phyloP scores from a whole-genome alignment of 2,329 filamentous ascomycete species.

The Exserohilum rostratum region DNA sequence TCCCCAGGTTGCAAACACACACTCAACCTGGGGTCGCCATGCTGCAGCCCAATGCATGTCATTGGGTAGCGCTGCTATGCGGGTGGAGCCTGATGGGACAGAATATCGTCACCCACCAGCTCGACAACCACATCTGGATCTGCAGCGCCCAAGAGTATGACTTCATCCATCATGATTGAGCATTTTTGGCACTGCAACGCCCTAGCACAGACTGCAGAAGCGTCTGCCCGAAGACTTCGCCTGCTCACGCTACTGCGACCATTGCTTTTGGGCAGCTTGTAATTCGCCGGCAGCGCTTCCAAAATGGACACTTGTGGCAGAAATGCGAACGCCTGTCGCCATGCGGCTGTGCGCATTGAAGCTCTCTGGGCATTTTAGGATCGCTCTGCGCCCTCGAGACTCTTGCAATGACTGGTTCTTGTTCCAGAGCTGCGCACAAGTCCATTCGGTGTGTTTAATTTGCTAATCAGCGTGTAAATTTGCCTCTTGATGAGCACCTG shows the following conservation, averaged over 20 bases:
- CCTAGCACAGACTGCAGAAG: neutral
- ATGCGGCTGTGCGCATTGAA: neutral
- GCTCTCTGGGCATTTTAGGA: neutral
- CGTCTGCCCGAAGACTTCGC: neutral
- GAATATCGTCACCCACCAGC: slow-evolving; percentile 12
- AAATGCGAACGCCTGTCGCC: neutral
- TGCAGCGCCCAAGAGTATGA: slow-evolving; percentile 5
- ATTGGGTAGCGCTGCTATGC: slow-evolving; percentile 22
- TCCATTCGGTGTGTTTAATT: neutral
- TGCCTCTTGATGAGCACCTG: neutral
- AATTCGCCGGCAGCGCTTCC: neutral
- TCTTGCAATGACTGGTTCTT: neutral
- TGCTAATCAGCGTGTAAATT: slow-evolving; percentile 8
- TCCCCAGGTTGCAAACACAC: neutral
- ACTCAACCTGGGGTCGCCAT: neutral
- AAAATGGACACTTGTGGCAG: neutral
- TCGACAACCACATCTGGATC: slow-evolving; percentile 6
- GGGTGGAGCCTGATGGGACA: slow-evolving; percentile 9
- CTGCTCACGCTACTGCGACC: neutral
- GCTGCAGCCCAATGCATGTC: slow-evolving; percentile 20
- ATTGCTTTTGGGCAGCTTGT: neutral
- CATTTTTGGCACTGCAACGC: slow-evolving; percentile 4
- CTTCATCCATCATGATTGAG: neutral
- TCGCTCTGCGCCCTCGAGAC: neutral
- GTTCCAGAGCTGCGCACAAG: neutral